These are phyloP conservation scores for Periconia digitata DNA, from an alignment of 2,329 filamentous ascomycete genomes.

Conservation along the genomic window DNA sequence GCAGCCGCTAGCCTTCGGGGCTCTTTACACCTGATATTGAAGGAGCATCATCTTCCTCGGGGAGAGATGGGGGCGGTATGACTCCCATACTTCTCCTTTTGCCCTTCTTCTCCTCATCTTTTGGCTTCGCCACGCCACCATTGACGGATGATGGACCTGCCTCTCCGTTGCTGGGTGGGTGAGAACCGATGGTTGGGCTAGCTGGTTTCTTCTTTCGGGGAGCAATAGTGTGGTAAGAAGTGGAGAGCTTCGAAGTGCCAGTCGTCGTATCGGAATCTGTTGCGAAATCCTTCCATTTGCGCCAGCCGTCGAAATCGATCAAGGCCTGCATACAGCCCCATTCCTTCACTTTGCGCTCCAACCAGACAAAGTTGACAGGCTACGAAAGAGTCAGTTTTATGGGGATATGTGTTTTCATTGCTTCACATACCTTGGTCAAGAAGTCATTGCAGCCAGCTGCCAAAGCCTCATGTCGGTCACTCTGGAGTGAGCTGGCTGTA, in stretches of 20 bases:
- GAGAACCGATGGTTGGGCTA: constrained; percentile 19
- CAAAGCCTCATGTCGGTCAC: constrained; percentile 90
- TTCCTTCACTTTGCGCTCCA: constrained; percentile 96
- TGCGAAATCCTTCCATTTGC: constrained; percentile 87
- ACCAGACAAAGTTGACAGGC: constrained; percentile 97
- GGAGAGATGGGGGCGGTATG: constrained; percentile 23
- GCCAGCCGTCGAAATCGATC: constrained; percentile 98
- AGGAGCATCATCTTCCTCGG: constrained; percentile 29
- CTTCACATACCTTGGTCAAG: constrained; percentile 79
- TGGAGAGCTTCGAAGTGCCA: constrained; percentile 39
- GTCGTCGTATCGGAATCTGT: constrained; percentile 38
- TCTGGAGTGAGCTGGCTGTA: constrained; percentile 91
- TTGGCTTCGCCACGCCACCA: constrained; percentile 20
- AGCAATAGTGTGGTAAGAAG: constrained; percentile 34
- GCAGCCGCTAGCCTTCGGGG: constrained; percentile 5
- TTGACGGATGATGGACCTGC: constrained; percentile 21
- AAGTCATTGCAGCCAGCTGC: constrained; percentile 98
- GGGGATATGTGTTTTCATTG: background rate
- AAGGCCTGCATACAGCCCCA: constrained; percentile 99
- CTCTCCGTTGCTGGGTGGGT: constrained; percentile 10
- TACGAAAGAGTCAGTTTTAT: constrained; percentile 44
- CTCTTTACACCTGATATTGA: constrained; percentile 24
- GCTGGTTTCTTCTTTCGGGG: constrained; percentile 20
- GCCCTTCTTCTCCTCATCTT: constrained; percentile 34
- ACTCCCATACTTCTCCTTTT: constrained; percentile 37